A percentile compares a stretch with the other conserved stretches of the same genome.
Conservation (phyloP, 169 alveolate species). For the Plasmodium falciparum region DNA sequence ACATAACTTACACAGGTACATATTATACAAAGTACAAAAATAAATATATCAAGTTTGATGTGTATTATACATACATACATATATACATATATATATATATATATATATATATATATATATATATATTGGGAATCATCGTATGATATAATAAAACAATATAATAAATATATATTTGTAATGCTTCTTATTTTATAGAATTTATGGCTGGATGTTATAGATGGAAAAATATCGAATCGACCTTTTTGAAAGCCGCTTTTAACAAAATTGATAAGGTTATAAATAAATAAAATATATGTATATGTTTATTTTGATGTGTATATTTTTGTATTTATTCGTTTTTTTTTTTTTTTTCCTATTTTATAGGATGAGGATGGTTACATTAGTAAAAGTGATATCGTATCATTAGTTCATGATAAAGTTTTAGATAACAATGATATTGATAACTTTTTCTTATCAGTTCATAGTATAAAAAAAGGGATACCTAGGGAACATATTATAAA, state of each 20-base stretch:
- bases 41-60: constrained; percentile 7
- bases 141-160: background rate
- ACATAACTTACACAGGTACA: constrained; percentile 62
- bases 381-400: constrained; percentile 63
- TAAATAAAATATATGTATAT: background rate
- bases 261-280: constrained; percentile 72
- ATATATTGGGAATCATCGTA: background rate
- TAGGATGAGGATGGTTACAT: constrained; percentile 76
- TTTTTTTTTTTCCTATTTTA: background rate
- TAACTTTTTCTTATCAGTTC: constrained; percentile 54
- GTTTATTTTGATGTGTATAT: background rate
- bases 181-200: constrained; percentile 26
- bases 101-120: background rate
- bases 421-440: constrained; percentile 67
- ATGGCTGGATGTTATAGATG: constrained; percentile 76
- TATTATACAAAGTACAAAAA: no score
- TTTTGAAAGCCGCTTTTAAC: constrained; percentile 75
- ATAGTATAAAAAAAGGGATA: constrained; percentile 24
- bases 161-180: background rate
- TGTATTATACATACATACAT: background rate
- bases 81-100: background rate
- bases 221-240: constrained; percentile 73
- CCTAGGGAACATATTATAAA: constrained; percentile 31
- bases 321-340: background rate
- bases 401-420: constrained; percentile 57